These are phyloP conservation scores for Colletotrichum truncatum DNA, from an alignment of 2,329 filamentous ascomycete species.

Conservation along the genomic window DNA sequence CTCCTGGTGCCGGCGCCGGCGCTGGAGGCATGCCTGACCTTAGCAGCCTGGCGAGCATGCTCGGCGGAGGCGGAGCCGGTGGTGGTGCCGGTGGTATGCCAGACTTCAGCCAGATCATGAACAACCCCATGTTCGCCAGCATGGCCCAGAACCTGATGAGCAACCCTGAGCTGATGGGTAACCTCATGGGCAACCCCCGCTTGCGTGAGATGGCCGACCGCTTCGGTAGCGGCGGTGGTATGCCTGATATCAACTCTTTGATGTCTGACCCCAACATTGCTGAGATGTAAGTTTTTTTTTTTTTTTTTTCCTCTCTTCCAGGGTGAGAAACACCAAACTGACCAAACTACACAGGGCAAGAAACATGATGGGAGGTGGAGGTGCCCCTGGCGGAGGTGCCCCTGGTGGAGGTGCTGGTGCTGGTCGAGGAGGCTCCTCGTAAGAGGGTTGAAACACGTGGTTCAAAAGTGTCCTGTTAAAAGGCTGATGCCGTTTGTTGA, in stretches of 20 bases:
- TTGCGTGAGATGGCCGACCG: constrained; percentile 87
- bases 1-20: constrained; percentile 47
- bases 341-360: constrained; percentile 50
- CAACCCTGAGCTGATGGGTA: constrained; percentile 91
- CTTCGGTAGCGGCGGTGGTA: constrained; percentile 80
- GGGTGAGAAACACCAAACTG: too few species aligned
- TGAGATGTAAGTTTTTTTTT: constrained; percentile 78
- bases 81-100: constrained; percentile 82
- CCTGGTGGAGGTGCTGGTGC: constrained; percentile 39
- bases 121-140: constrained; percentile 96
- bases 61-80: constrained; percentile 68
- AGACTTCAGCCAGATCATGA: constrained; percentile 88
- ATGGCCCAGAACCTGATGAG: constrained; percentile 99
- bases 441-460: background rate
- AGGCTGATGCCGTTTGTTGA: background rate
- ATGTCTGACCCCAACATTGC: constrained; percentile 95
- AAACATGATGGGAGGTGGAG: constrained; percentile 54
- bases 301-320: too few species aligned
- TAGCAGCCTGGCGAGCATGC: constrained; percentile 75
- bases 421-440: constrained; percentile 30
- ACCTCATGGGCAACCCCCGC: constrained; percentile 93
- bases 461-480: background rate
- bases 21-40: constrained; percentile 76
- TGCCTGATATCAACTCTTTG: constrained; percentile 85
- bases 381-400: constrained; percentile 33